Conservation (phyloP, 2,329 filamentous ascomycete species). For the Ophiostoma tasmaniense region DNA sequence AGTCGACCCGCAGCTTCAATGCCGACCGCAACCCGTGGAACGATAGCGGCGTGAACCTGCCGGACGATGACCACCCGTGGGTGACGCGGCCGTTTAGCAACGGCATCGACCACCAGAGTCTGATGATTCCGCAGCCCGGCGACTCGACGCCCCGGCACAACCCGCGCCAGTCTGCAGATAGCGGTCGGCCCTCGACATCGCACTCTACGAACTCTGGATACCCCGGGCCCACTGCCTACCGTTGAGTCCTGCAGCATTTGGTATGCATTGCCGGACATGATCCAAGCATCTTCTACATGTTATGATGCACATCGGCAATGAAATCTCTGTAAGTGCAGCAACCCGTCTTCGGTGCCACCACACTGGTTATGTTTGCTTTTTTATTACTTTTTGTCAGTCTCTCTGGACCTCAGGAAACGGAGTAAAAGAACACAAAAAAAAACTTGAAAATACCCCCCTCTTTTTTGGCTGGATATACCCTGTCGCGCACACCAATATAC, state of each 20-base stretch:
- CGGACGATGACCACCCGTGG: constrained; percentile 74
- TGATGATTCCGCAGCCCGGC: constrained; percentile 58
- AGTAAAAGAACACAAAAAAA: constrained; percentile 15
- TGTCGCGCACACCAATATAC: constrained; percentile 43
- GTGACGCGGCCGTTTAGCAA: constrained; percentile 55
- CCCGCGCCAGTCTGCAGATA: constrained; percentile 78
- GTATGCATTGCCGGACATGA: too few relatives aligned
- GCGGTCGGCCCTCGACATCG: constrained; percentile 85
- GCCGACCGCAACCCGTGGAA: constrained; percentile 97
- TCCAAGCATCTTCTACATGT: too few relatives aligned
- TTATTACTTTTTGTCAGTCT: constrained; percentile 18
- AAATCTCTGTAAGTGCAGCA: constrained; percentile 19
- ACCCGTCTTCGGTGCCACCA: constrained; percentile 12
- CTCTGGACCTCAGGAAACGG: constrained; percentile 13
- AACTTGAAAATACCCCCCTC: constrained; percentile 39
- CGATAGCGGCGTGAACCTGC: constrained; percentile 88
- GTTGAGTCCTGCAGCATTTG: constrained; percentile 48
- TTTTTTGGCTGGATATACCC: constrained; percentile 54
- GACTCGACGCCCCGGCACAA: constrained; percentile 79
- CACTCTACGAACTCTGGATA: constrained; percentile 95
- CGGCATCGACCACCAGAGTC: constrained; percentile 54
- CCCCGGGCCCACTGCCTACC: constrained; percentile 84
- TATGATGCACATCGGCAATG: too few relatives aligned
- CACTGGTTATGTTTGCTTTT: constrained; percentile 29
- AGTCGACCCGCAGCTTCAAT: constrained; percentile 82